Evolutionary conservation across 345 rosid species (phyloP), one percentile per base, ranked within the genome.

Genomic region (Arabis hirsuta): DNA sequence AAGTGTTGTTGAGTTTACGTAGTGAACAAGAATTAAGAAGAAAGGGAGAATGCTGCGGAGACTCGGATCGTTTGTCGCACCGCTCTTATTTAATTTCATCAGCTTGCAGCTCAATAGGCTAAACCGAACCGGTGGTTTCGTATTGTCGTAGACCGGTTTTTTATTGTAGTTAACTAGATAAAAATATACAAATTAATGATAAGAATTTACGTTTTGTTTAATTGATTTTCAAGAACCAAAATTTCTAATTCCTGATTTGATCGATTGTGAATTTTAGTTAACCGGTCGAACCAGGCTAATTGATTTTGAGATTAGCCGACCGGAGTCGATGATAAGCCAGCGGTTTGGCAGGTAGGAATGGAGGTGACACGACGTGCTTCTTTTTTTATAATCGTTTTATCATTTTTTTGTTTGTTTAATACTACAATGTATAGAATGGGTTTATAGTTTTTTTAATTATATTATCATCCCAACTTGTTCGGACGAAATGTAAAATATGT

Each of bases 21-120:
- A 73, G 53, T 65, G 66, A 51, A 57, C 71, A 73, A 73, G 77
- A 57, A 73, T 36, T 43, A 42, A 29, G 44, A 67, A 67, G 48
- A 57, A 50, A 44, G 5, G 39, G 73, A 57, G 27, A 50, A 38
- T 26, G 77, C 26, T 39, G 65, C 77, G 78, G 60, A 65, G 67
- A 73, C 22, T 57, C 45, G 53, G 52, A 36, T 29, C 31, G 16
- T 64, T 22, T 65, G 77, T 65, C 71, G 52, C 65, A 55, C 57
- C 52, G 36, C n/a, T 41, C 47, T 48, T 9, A 31, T 9, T 19
- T 67, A 34, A 20, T 12, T 36, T 34, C 13, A 29, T 38, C 10
- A 12, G 27, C 31, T 38, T 7, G 9, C 9, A 58, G 31, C 14
- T 38, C 3, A n/a, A 27, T 16, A 12, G 14, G 19, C 56, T 73